A percentile compares a stretch with the other conserved stretches of the same genome.
Evolutionary conservation across 2,329 filamentous ascomycete species (phyloP).

Genomic region (Exophiala aquamarina): DNA sequence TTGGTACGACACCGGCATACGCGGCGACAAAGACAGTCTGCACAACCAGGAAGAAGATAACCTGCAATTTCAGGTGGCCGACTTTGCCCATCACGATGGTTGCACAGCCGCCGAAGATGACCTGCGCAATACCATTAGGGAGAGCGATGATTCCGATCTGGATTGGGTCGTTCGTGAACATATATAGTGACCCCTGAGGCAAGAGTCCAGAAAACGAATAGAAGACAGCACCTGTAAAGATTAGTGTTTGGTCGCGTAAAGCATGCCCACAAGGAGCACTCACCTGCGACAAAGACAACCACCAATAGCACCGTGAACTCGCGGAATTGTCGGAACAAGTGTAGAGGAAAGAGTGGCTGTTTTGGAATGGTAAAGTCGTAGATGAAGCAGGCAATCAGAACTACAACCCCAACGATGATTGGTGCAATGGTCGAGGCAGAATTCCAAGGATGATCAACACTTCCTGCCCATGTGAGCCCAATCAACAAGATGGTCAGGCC

Average conservation of each 20-base stretch:
- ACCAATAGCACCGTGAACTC: slow-evolving; percentile 36
- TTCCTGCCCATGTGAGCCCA: slow-evolving; percentile 45
- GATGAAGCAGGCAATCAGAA: slow-evolving; percentile 37
- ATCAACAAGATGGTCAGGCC: slow-evolving; percentile 45
- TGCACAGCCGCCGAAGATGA: slow-evolving; percentile 7
- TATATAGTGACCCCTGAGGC: slow-evolving; percentile 43
- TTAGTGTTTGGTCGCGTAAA: neutral
- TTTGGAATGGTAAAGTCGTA: slow-evolving; percentile 41
- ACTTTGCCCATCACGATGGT: slow-evolving; percentile 13
- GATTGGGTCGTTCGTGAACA: slow-evolving; percentile 42
- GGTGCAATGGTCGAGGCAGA: slow-evolving; percentile 37
- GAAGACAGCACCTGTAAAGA: slow-evolving; percentile 39
- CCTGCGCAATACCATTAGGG: neutral
- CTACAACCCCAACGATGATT: slow-evolving; percentile 39
- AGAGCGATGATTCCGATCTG: slow-evolving; percentile 42
- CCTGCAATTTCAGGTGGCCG: slow-evolving; percentile 15
- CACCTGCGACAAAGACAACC: slow-evolving; percentile 41
- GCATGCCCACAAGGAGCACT: slow-evolving; percentile 15
- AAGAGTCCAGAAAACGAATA: slow-evolving; percentile 47
- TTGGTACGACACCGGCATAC: slow-evolving; percentile 7
- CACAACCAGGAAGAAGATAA: slow-evolving; percentile 20
- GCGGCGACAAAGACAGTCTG: slow-evolving; percentile 28
- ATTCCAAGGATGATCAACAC: slow-evolving; percentile 41
- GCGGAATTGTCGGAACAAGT: slow-evolving; percentile 41
- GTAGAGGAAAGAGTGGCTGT: slow-evolving; percentile 44